These are phyloP conservation scores for Claviceps africana DNA, from an alignment of 2,329 filamentous ascomycete genomes.

Conservation along the genomic window DNA sequence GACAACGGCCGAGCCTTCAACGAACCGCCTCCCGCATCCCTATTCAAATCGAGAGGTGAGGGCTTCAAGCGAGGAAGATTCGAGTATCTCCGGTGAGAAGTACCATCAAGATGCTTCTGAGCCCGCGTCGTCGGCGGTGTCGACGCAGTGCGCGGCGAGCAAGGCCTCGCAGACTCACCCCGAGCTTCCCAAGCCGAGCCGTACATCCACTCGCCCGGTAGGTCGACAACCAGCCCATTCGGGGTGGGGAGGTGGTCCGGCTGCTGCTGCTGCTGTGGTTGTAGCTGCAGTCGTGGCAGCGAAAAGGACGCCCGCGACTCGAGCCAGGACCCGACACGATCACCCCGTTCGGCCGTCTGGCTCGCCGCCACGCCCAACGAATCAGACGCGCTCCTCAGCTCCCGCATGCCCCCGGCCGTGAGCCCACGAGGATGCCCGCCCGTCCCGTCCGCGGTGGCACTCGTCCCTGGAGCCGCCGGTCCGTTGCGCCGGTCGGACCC, in stretches of 20 bases:
- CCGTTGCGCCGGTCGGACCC: not conserved
- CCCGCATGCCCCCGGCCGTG: constrained; percentile 44
- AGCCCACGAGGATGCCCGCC: constrained; percentile 37
- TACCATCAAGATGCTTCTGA: constrained; percentile 11
- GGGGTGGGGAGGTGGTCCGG: constrained; percentile 7
- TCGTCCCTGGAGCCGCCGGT: constrained; percentile 7
- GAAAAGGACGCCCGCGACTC: not conserved
- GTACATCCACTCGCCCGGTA: constrained; percentile 6
- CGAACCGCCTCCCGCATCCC: constrained; percentile 12
- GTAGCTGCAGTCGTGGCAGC: not conserved
- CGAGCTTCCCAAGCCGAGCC: constrained; percentile 6
- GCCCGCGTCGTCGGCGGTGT: constrained; percentile 36
- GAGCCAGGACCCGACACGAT: constrained; percentile 5
- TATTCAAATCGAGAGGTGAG: constrained; percentile 30
- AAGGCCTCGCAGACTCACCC: constrained; percentile 18
- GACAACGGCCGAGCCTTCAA: constrained; percentile 8
- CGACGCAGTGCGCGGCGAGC: constrained; percentile 30
- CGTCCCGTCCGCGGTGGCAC: constrained; percentile 17
- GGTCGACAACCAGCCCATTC: constrained; percentile 15
- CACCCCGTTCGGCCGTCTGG: constrained; percentile 14
- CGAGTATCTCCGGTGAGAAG: constrained; percentile 33
- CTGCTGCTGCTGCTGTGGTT: not conserved
- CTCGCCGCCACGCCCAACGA: constrained; percentile 38
- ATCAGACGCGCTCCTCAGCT: constrained; percentile 41
- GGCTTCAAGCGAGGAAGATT: constrained; percentile 32